A percentile compares a stretch with the other conserved stretches of the same genome.
Evolutionary conservation across 768 basidiomycete genomes (phyloP).

Genomic region (Phylloporus rhodoxanthus): DNA sequence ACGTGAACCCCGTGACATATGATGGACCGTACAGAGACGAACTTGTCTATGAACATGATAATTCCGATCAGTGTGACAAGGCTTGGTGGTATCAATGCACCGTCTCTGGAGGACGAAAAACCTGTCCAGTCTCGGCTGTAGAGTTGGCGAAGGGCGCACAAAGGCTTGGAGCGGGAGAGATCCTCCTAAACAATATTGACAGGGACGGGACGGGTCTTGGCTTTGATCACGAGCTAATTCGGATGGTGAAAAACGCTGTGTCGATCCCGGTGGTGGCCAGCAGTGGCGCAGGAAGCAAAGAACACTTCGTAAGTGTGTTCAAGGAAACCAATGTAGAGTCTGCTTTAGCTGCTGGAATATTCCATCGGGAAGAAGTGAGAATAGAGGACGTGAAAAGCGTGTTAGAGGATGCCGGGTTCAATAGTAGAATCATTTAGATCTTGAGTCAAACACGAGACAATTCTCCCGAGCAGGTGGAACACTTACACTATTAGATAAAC

Average conservation of each 20-base stretch:
- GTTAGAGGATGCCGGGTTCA: slow-evolving; percentile 43
- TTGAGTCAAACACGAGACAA: not conserved
- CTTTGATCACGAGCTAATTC: slow-evolving; percentile 82
- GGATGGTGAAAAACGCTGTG: slow-evolving; percentile 68
- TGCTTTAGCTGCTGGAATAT: slow-evolving; percentile 94
- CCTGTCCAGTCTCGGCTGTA: slow-evolving; percentile 76
- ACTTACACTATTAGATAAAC: slow-evolving; percentile 31
- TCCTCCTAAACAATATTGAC: slow-evolving; percentile 94
- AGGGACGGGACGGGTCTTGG: slow-evolving; percentile 89
- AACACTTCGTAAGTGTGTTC: slow-evolving; percentile 90
- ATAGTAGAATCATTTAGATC: slow-evolving; percentile 35
- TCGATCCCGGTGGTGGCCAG: slow-evolving; percentile 91
- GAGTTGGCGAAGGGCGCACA: slow-evolving; percentile 93
- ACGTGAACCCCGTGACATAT: slow-evolving; percentile 61
- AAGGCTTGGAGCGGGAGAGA: slow-evolving; percentile 87
- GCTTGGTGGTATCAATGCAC: slow-evolving; percentile 99
- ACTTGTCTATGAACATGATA: slow-evolving; percentile 44
- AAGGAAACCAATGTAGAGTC: slow-evolving; percentile 75
- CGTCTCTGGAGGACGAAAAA: slow-evolving; percentile 85
- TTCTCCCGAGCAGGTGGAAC: slow-evolving; percentile 2
- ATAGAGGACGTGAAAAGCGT: slow-evolving; percentile 75
- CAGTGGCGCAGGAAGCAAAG: slow-evolving; percentile 80
- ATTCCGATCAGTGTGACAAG: slow-evolving; percentile 54
- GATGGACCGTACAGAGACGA: slow-evolving; percentile 64
- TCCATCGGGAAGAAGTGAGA: slow-evolving; percentile 83